Conservation (phyloP, 306 rosid genomes). For the Sophora flavescens region DNA sequence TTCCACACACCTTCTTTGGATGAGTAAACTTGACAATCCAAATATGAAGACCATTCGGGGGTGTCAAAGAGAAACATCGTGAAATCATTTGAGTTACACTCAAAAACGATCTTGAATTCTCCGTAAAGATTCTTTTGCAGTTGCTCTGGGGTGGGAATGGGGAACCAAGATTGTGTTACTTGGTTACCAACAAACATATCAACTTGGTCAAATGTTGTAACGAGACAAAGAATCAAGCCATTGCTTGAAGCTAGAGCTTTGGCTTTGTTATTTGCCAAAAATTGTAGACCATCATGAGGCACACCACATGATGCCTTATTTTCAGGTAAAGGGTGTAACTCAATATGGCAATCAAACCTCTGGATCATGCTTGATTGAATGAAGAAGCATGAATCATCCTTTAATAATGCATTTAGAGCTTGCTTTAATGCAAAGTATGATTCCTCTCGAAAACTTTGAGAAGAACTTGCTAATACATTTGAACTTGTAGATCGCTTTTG, state of each 20-base stretch:
- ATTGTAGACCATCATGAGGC: neutral
- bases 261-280: neutral
- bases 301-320: neutral
- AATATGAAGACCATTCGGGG: neutral
- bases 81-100: neutral
- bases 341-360: neutral
- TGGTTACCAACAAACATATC: no score
- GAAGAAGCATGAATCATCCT: constrained; percentile 31
- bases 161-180: neutral
- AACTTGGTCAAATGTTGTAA: no score
- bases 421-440: neutral
- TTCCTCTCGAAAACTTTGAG: neutral
- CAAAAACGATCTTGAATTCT: neutral
- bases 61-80: neutral
- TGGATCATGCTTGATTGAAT: neutral
- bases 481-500: no score
- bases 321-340: neutral
- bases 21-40: neutral
- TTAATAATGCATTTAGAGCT: neutral
- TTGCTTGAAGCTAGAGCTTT: no score
- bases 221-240: no score
- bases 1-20: neutral
- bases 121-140: neutral
- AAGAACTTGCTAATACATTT: neutral
- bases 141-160: neutral